Evolutionary conservation across 2,329 filamentous ascomycete genomes (phyloP), one percentile per base, ranked within the genome.

Genomic region (Drechslerella coelobrocha): DNA sequence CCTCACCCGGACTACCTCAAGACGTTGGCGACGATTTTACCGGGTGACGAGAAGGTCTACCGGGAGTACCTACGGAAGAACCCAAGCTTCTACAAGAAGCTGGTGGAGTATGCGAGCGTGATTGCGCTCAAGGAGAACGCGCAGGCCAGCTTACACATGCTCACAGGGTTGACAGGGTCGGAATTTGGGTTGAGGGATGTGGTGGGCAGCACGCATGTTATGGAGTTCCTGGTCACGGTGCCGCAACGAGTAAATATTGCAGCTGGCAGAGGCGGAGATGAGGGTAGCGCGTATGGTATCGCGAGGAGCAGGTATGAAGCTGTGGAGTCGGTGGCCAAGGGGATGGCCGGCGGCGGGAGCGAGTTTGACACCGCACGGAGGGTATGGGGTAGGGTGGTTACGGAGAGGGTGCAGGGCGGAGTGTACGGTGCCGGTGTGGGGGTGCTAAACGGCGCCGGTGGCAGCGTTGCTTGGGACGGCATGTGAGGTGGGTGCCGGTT

Each of bases 61-160:
- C 43, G 53, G 39, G 59, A 57, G 21, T 69, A 69, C 41, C 21
- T 61, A 10, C 19, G 26, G 19, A 69, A 69, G 23, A 69, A 69
- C 23, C 65, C 65, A n/a, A 69, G 65, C 37, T 69, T 69, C 50
- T 69, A 53, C 39, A 69, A 69, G 26, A 69, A 69, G 24, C 31
- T 69, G 21, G 52, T 57, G 9, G 65, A 69, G 41, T 69, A 69
- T 23, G 52, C 65, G 5, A 69, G 65, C 23, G 57, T 69, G 2
- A 39, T 69, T 12, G 65, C 65, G 6, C 29, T 69, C 7, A 69
- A 69, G 29, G 65, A 69, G 39, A 69, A 69, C 29, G 65, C 65
- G n/a, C 65, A 69, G 19, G 65, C 65, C 1, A 69, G 65, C 34
- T 59, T 69, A 47, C 56, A 23, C 27, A 69, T 69, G 65, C 26